Base-by-base conservation (phyloP, 169 alveolate species). In the Theileria sp. region DNA sequence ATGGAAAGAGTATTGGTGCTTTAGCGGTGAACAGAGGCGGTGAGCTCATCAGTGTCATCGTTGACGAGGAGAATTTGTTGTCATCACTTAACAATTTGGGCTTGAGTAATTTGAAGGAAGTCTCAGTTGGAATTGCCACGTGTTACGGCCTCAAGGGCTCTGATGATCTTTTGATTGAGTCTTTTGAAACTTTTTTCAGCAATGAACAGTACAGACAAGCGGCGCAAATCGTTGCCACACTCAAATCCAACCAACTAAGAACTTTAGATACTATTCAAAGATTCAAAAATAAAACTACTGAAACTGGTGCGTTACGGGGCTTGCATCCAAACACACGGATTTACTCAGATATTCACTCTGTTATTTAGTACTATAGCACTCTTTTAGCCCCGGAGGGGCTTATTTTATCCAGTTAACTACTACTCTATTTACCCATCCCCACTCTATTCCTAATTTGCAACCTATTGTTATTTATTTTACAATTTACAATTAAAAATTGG, bases 201-300 rank as follows among this genome's bases (percentile, higher is more conserved):
- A 58, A 92, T 32, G 96, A 96, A 60, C 97, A 96, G 84, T 95
- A 91, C 84, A 91, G 89, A 85, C 97, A 94, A 62, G 99, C 99
- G 10, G 99, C 99, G 49, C 94, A 92, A 83, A 91, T 98, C 44
- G 99, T 96, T 0, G 97, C 97, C 10, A 93, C 94, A 72, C 95
- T 97, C 34, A 98, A 98, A 81, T 97, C 97, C 62, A 97, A 97
- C 28, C 82, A 95, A 21, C 87, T 98, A 68, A 95, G 99, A 82
- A 97, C 97, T 30, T 93, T 95, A 34, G 98, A 96, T 66, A 97
- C 98, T 38, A 94, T 97, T 70, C 93, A 94, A 83, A 97, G 95
- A 87, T 95, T 98, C 88, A 95, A 95, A 86, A 78, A 92, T 67
- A 92, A 95, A 38, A 95, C 95, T 73, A 89, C 93, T 21, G 58